These are phyloP conservation scores for Eutrema yunnanense DNA, from an alignment of 345 rosid genomes.

Conservation along the genomic window DNA sequence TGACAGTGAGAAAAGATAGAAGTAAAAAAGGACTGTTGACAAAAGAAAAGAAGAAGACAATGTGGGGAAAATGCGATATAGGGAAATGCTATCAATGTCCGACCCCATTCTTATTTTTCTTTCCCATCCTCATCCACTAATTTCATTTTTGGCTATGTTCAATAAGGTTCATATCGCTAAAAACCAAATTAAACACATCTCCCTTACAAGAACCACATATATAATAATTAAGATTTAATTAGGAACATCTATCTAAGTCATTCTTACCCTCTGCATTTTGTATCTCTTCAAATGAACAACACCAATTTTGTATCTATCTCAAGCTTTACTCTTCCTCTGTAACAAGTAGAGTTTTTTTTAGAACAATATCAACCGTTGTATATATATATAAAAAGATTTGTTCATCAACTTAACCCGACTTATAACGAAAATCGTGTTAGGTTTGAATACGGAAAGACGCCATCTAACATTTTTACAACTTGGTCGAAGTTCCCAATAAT, in stretches of 20 bases:
- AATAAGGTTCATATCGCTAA: not conserved
- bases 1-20: not conserved
- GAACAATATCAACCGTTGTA: too few species aligned
- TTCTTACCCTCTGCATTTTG: not conserved
- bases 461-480: not conserved
- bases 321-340: not conserved
- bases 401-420: too few species aligned
- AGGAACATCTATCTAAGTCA: not conserved
- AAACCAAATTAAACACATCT: not conserved
- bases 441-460: too few species aligned
- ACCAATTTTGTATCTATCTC: not conserved
- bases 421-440: too few species aligned
- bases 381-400: too few species aligned
- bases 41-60: slow-evolving; percentile 4
- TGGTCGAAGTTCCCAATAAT: not conserved
- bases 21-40: not conserved
- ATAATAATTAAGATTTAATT: not conserved
- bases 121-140: not conserved
- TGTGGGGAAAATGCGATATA: not conserved
- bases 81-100: not conserved
- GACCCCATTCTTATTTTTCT: not conserved
- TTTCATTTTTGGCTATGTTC: not conserved
- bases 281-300: not conserved
- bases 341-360: not conserved
- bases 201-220: not conserved